Base-by-base conservation (phyloP, 2,329 filamentous ascomycete genomes). In the Graphium sp. region DNA sequence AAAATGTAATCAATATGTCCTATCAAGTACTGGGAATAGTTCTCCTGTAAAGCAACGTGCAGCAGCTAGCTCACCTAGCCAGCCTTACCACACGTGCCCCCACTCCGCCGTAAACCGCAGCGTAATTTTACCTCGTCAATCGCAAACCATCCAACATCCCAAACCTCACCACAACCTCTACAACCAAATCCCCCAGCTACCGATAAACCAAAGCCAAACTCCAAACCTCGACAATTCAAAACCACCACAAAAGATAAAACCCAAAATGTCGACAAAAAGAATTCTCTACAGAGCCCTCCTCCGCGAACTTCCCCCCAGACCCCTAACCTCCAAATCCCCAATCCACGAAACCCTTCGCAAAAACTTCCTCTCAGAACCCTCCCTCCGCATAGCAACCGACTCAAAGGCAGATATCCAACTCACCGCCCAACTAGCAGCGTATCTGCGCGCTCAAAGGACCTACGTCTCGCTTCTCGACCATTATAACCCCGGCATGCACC, bases 401-500 rank as follows among this genome's bases (percentile, higher is more conserved):
- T 9, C 16, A 28, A 35, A 27, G 39, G 28, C 33, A 16, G 32
- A 39, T 17, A 35, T 37, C 21, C 36, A 40, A 28, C 44, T 81
- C 39, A 76, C 72, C n/a, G 71, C 82, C 37, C 83, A 95, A 50
- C 72, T 83, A 39, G 53, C 84, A 16, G 66, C 72, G 32, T 95
- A 93, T 48, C 63, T 89, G 13, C 70, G 71, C 41, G 76, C 85
- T n/a, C 89, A 98, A 58, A 64, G 85, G 29, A 69, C 70, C 47
- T 94, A 95, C 49, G 66, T 71, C 16, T 75, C 71, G 11, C 56
- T 95, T 24, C 50, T 95, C 21, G 85, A 94, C 54, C 66, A 85
- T 41, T 95, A 98, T 55, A 95, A 95, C 50, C 84, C 84, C 0
- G 84, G 85, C 12, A 82, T 91, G 72, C 69, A 71, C 39, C 81